Evolutionary conservation across 495 filamentous ascomycete genomes (phyloP), one percentile per base, ranked within the genome.

Genomic region (Physcia stellaris): DNA sequence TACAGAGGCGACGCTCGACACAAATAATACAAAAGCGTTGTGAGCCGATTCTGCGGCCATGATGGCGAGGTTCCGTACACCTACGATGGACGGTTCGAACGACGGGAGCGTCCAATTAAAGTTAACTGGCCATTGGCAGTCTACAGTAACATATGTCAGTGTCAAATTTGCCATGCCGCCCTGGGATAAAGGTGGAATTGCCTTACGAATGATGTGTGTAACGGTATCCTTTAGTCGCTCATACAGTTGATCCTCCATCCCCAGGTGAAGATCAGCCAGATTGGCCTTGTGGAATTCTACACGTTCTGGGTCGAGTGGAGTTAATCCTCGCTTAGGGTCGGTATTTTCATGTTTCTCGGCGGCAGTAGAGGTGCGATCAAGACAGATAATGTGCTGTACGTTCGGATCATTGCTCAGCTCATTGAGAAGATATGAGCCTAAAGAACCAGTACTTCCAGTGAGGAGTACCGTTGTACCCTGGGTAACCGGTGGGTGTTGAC

Each of bases 1-100:
- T n/a, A n/a, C n/a, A n/a, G n/a, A n/a, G n/a, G n/a, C 59, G 32
- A 76, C 67, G 17, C 66, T 70, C 2, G 71, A 77, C 18, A 76
- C 59, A 49, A 77, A 79, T 6, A 71, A 52, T 1, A 77, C 49
- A 4, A 54, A 58, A 0, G 72, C 60, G 0, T 54, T 41, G 32
- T 62, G 53, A 0, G 46, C 32, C 1, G 70, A 60, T 11, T 49
- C 41, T 6, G 49, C 36, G 29, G 60, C 51, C 28, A 79, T 72
- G 37, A 70, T 56, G 13, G 67, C 60, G 5, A 79, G 52, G 31
- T 70, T 65, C 18, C 63, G 52, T 5, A 75, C 57, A 17, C 70
- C 65, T 4, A 17, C 5, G 1, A 62, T 33, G 27, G 50, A 30
- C 5, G 57, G 54, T 7, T 53, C 37, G 21, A 63, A 67, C 6